phyloP scores from a whole-genome alignment of 2,329 filamentous ascomycete species.

The Aspergillus quadrilineatus region DNA sequence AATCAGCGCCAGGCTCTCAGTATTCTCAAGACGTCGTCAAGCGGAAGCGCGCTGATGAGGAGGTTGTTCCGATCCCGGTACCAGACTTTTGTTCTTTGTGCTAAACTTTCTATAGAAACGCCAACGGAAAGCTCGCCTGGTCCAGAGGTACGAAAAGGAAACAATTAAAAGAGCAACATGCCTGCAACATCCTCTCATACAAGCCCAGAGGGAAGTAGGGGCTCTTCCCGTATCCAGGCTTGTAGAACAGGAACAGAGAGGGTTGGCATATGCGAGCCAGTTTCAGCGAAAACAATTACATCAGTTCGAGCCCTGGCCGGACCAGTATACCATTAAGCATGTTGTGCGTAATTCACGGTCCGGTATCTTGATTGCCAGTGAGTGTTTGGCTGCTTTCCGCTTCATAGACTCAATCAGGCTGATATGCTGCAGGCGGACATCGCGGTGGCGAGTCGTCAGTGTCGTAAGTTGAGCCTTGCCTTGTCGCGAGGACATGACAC shows the following conservation, averaged over 20 bases:
- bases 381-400: conserved; percentile 13
- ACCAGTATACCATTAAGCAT: conserved; percentile 30
- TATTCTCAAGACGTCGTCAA: conserved; percentile 63
- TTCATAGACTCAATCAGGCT: conserved; percentile 12
- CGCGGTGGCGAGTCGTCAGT: conserved; percentile 31
- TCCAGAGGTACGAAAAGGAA: conserved; percentile 32
- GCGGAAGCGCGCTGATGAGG: conserved; percentile 52
- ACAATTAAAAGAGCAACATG: conserved; percentile 33
- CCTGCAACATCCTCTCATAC: conserved; percentile 31
- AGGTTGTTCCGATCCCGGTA: conserved; percentile 21
- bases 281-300: conserved; percentile 31
- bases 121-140: conserved; percentile 25
- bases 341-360: conserved; percentile 36
- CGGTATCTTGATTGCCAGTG: conserved; percentile 39
- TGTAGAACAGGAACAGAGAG: conserved; percentile 28
- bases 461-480: conserved; percentile 28
- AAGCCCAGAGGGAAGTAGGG: conserved; percentile 33
- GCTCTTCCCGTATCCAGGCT: conserved; percentile 16
- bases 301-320: conserved; percentile 30
- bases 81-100: not conserved
- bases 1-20: conserved; percentile 50
- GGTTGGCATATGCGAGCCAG: conserved; percentile 34
- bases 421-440: conserved; percentile 27
- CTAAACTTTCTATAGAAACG: conserved; percentile 28
- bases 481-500: conserved; percentile 8